phyloP scores from a whole-genome alignment of 1,284 basidiomycete species.

The Ceratobasidium sp. region DNA sequence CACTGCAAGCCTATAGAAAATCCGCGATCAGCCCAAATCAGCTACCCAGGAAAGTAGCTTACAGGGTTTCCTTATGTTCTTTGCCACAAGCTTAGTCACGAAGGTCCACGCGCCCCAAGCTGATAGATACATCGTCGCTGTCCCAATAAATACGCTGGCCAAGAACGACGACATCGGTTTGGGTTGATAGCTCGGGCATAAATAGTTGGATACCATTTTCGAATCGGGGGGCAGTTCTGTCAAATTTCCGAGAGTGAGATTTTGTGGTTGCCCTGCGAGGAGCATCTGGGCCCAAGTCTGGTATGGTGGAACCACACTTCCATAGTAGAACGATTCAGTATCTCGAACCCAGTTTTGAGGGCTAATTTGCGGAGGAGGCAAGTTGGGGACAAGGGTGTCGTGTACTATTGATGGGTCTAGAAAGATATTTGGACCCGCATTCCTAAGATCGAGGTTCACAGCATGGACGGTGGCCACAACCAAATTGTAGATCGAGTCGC shows the following conservation, averaged over 20 bases:
- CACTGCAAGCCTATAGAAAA: too few relatives aligned
- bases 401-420: not conserved
- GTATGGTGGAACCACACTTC: not conserved
- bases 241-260: not conserved
- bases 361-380: not conserved
- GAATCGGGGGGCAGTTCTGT: not conserved
- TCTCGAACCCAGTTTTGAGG: not conserved
- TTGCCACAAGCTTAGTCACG: not conserved
- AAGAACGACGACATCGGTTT: conserved; percentile 12
- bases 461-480: conserved; percentile 2
- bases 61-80: conserved; percentile 2
- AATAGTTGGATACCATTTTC: conserved; percentile 27
- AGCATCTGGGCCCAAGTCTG: conserved; percentile 33
- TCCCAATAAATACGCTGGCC: conserved; percentile 29
- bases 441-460: conserved; percentile 28
- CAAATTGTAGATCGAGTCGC: conserved; percentile 20
- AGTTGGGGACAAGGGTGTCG: conserved; percentile 6
- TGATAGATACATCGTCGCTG: conserved; percentile 29
- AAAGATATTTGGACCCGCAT: conserved; percentile 10
- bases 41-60: not conserved
- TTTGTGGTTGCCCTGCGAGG: not conserved
- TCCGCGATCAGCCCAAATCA: too few relatives aligned
- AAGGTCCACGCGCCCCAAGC: conserved; percentile 30
- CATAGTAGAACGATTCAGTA: conserved; percentile 14
- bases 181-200: conserved; percentile 28